Conservation (phyloP, 2,329 filamentous ascomycete genomes). For the Ascochyta fabae region DNA sequence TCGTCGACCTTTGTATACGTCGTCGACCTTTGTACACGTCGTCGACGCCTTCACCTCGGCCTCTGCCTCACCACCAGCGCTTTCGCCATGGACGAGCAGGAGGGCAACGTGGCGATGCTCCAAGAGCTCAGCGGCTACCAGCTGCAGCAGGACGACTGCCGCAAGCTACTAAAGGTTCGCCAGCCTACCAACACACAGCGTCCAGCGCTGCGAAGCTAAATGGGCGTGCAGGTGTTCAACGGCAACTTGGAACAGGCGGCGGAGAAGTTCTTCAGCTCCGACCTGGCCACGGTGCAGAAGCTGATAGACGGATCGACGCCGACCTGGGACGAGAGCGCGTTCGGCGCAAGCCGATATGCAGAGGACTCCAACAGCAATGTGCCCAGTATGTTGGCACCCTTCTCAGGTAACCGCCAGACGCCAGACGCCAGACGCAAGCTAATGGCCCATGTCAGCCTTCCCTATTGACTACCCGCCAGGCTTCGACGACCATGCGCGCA, state of each 20-base stretch:
- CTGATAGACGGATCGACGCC: conserved; percentile 30
- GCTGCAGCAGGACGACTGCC: conserved; percentile 8
- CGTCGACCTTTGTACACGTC: too few relatives aligned
- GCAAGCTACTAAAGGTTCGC: conserved; percentile 16
- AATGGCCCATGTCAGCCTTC: conserved; percentile 38
- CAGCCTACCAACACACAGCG: not conserved
- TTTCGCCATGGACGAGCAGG: conserved; percentile 3
- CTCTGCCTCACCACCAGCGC: not conserved
- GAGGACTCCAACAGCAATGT: conserved; percentile 26
- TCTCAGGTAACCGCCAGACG: conserved; percentile 1
- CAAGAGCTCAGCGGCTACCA: conserved; percentile 13
- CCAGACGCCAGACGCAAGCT: conserved; percentile 3
- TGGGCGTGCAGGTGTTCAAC: conserved; percentile 28
- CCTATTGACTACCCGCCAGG: conserved; percentile 44
- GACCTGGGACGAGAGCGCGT: conserved; percentile 43
- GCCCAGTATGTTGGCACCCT: conserved; percentile 34
- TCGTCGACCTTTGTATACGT: too few relatives aligned
- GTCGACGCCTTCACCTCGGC: too few relatives aligned
- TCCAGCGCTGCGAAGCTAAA: not conserved
- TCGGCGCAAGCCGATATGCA: conserved; percentile 41
- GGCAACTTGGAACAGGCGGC: conserved; percentile 32
- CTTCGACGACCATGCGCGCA: conserved; percentile 41
- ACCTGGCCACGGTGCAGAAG: conserved; percentile 22
- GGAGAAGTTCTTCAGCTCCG: conserved; percentile 32
- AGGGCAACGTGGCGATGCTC: conserved; percentile 3